These are phyloP conservation scores for Colletotrichum ledebouriae DNA, from an alignment of 2,329 filamentous ascomycete genomes.

Conservation along the genomic window DNA sequence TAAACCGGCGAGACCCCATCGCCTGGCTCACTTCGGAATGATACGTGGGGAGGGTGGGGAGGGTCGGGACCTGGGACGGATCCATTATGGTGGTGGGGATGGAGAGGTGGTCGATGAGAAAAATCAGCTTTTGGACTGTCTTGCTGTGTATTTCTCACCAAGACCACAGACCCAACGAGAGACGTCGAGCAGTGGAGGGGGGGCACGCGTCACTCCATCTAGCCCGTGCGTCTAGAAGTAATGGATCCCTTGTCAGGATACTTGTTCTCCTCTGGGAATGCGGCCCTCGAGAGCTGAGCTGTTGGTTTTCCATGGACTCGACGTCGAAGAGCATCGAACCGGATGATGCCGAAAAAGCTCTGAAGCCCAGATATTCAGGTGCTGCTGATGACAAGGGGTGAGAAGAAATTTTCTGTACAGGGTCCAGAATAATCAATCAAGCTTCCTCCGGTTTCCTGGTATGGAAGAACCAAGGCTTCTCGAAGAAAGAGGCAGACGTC, in stretches of 20 bases:
- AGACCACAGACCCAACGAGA: neutral
- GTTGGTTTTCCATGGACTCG: neutral
- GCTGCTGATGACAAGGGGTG: neutral
- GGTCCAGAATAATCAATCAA: neutral
- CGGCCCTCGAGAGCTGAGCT: neutral
- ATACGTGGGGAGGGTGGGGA: neutral
- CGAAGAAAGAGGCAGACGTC: neutral
- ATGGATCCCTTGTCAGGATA: slow-evolving; percentile 6
- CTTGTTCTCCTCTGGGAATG: slow-evolving; percentile 24
- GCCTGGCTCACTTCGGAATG: slow-evolving; percentile 14
- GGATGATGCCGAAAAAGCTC: neutral
- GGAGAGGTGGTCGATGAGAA: neutral
- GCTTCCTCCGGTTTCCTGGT: too few species aligned
- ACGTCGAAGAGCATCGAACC: neutral
- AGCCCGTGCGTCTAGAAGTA: too few species aligned
- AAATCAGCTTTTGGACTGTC: neutral
- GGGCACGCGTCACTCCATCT: neutral
- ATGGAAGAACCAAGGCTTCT: slow-evolving; percentile 3
- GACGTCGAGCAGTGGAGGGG: too few species aligned
- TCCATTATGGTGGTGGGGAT: slow-evolving; percentile 3
- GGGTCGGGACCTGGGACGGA: slow-evolving; percentile 3
- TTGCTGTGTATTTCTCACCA: neutral
- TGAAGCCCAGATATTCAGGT: neutral
- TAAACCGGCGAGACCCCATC: slow-evolving; percentile 1
- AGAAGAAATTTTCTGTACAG: neutral